These are phyloP conservation scores for Dothiorella sarmentorum DNA, from an alignment of 2,329 filamentous ascomycete species.

Conservation along the genomic window DNA sequence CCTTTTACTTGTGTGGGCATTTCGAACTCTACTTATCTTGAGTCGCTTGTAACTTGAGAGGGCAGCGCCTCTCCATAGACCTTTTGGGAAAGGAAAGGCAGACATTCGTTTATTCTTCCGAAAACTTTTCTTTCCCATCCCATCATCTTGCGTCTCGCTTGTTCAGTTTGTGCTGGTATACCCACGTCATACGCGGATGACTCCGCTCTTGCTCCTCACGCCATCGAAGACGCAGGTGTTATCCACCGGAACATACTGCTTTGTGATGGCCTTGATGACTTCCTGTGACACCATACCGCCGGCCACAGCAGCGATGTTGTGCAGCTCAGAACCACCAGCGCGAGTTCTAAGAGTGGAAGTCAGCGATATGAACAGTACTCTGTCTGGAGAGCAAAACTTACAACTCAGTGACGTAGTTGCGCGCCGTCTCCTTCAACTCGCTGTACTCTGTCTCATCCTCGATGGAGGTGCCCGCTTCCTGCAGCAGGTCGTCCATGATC, in stretches of 20 bases:
- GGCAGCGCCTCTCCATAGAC: too few relatives aligned
- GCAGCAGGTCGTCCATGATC: conserved; percentile 42
- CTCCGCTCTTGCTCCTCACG: conserved; percentile 53
- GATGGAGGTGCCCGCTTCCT: conserved; percentile 38
- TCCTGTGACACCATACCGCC: conserved; percentile 97
- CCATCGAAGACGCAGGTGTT: conserved; percentile 64
- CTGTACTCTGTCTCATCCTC: conserved; percentile 41
- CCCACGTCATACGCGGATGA: conserved; percentile 46
- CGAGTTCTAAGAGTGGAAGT: conserved; percentile 41
- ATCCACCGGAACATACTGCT: conserved; percentile 63
- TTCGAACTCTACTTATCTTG: too few relatives aligned
- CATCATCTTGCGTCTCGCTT: too few relatives aligned
- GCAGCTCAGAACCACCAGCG: conserved; percentile 78
- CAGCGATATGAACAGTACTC: neutral
- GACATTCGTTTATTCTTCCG: too few relatives aligned
- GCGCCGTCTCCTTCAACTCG: conserved; percentile 34
- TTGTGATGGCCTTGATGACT: conserved; percentile 81
- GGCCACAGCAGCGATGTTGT: conserved; percentile 83
- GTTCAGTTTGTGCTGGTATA: too few relatives aligned
- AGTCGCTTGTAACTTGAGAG: too few relatives aligned
- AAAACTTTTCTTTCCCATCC: too few relatives aligned
- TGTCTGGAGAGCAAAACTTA: conserved; percentile 26
- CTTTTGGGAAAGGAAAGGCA: too few relatives aligned
- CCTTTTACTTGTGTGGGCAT: too few relatives aligned
- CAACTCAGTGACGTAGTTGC: conserved; percentile 43